Evolutionary conservation across 805 yeast species (phyloP), one percentile per base, ranked within the genome.

Genomic region (Candida mattraensis): DNA sequence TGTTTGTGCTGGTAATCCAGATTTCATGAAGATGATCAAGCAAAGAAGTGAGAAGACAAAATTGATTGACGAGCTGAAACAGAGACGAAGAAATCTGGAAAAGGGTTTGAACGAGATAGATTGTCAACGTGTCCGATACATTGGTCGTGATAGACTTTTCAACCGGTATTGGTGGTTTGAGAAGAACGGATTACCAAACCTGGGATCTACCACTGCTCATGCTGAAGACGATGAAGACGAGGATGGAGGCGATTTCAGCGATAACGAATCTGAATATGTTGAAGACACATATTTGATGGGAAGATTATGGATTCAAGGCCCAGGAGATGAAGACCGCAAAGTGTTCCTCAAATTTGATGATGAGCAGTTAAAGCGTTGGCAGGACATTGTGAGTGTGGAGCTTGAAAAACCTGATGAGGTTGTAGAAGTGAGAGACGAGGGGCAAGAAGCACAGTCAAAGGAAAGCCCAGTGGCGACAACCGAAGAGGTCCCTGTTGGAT

Each of bases 121-220:
- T 51, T 70, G 82, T 41, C 96, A 87, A 55, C 64, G 98, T 39
- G 70, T 88, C 30, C 74, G 75, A 36, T 69, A 77, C 19, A 64
- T 93, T 18, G 99, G 99, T 2, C 72, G 79, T 40, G 99, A 93
- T 59, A 66, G 95, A 33, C 74, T 76, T 40, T 88, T 69, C 58
- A 93, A 93, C 63, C 69, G 89, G 46, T 93, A 91, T 58, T 93
- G 95, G 95, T 93, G 96, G 96, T 79, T 88, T 54, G 98, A 91
- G 53, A 70, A 72, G 44, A 83, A 83, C 53, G 99, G 98, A 0
- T 67, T 87, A 30, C 87, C 88, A 4, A 67, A 61, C 25, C 49
- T 62, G 13, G 53, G 50, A 14, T 21, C 47, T 5, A 33, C 48
- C 12, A 39, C 45, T 18, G 39, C 35, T 16, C 41, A 39, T 18